Evolutionary conservation across 2,329 filamentous ascomycete genomes (phyloP), one percentile per base, ranked within the genome.

Genomic region (Neonectria magnoliae): DNA sequence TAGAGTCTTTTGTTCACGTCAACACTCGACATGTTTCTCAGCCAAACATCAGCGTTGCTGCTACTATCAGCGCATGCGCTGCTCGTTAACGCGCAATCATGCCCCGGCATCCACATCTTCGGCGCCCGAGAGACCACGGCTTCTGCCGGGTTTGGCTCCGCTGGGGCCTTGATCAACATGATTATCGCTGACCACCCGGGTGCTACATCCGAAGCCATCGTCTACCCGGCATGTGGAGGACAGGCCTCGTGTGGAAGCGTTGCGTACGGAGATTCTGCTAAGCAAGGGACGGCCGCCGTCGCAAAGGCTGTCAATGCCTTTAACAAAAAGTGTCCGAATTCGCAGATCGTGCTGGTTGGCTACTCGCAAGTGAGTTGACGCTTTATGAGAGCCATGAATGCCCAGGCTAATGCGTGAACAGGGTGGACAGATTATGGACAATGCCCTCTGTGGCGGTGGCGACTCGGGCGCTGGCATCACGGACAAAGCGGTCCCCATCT

Each of bases 381-480:
- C 5, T 10, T 16, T 14, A n/a, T 7, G 53, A n/a, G 65, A 11
- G 10, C 22, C 1, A 0, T 1, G 0, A 2, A 1, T 3, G 2
- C 1, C 20, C 10, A 18, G 5, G 14, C 54, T 68, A 13, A 50
- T 8, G 65, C 52, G 2, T 1, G 47, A 7, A 38, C 38, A 88
- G 83, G 88, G 88, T 16, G 87, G 85, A 3, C 86, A 90, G 71
- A 89, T 90, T 71, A 85, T 88, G 78, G 87, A 90, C 69, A 87
- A 88, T 67, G 87, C 87, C 2, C 75, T 90, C 48, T 90, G 88
- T 65, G 88, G 88, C n/a, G 88, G 88, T 33, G 82, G 81, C 0
- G 84, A 86, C 29, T 73, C 79, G 0, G 83, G 81, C 20, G 76
- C 82, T 53, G 81, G 82, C 27, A 81, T 82, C 64, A 75, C 79